phyloP scores from a whole-genome alignment of 768 basidiomycete species.

The Panaeolus papilionaceus region DNA sequence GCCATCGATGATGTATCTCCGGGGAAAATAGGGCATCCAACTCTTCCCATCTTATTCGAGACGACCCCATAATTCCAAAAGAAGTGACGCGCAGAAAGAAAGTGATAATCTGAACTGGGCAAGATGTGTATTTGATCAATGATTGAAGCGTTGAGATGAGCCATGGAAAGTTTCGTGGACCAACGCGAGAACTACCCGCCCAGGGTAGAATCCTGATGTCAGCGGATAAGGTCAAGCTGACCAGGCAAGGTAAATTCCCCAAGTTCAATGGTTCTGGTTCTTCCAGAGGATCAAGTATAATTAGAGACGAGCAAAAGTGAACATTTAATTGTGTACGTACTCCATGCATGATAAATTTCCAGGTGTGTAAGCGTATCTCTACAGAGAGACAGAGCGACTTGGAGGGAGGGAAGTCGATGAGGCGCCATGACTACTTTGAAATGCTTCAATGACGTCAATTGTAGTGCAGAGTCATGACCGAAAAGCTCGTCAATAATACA shows the following conservation, averaged over 20 bases:
- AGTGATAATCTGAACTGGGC: background rate
- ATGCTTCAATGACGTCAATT: background rate
- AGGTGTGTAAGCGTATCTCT: background rate
- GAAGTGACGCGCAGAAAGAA: background rate
- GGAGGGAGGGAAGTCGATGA: background rate
- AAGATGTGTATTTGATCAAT: background rate
- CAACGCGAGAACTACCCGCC: background rate
- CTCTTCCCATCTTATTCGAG: background rate
- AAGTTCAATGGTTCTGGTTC: background rate
- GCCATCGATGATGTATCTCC: background rate
- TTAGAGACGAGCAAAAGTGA: background rate
- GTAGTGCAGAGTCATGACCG: background rate
- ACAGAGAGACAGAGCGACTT: background rate
- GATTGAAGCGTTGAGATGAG: background rate
- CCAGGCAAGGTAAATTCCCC: background rate
- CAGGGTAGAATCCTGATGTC: background rate
- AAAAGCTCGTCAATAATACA: background rate
- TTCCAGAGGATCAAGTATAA: background rate
- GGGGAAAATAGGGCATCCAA: background rate
- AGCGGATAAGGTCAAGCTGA: background rate
- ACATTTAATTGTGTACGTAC: background rate
- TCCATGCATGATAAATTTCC: conserved; percentile 1
- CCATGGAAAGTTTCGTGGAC: conserved; percentile 1
- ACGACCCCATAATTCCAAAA: background rate
- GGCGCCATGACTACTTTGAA: background rate